phyloP scores from a whole-genome alignment of 306 rosid species.

The Quercus glauca region DNA sequence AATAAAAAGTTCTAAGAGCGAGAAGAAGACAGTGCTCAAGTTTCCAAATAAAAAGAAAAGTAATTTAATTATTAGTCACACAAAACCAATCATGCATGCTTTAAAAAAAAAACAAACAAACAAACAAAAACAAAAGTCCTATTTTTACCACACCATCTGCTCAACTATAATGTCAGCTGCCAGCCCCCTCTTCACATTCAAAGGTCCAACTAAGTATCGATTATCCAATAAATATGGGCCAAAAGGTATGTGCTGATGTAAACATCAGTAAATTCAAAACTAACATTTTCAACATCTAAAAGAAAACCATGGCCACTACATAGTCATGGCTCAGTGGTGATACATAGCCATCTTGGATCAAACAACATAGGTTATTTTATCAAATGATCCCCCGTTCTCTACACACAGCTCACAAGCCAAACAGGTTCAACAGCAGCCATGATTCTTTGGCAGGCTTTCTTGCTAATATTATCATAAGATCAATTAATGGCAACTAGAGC shows the following conservation, averaged over 20 bases:
- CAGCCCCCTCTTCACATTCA: neutral
- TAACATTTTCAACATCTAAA: neutral
- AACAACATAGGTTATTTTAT: neutral
- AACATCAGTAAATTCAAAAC: neutral
- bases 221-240: neutral
- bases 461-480: neutral
- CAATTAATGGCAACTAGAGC: neutral
- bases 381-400: neutral
- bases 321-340: neutral
- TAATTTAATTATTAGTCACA: neutral
- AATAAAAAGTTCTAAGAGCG: neutral
- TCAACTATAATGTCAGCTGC: neutral
- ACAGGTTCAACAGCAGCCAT: neutral
- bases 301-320: neutral
- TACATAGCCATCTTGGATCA: neutral
- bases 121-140: too few relatives aligned
- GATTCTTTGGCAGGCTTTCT: neutral
- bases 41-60: neutral
- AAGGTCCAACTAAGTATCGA: neutral
- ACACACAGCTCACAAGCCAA: neutral
- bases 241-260: neutral
- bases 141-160: neutral
- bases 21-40: slow-evolving; percentile 1
- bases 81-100: neutral
- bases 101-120: neutral